Evolutionary conservation across 2,329 filamentous ascomycete species (phyloP), one percentile per base, ranked within the genome.

Genomic region (Diaporthe amygdali): DNA sequence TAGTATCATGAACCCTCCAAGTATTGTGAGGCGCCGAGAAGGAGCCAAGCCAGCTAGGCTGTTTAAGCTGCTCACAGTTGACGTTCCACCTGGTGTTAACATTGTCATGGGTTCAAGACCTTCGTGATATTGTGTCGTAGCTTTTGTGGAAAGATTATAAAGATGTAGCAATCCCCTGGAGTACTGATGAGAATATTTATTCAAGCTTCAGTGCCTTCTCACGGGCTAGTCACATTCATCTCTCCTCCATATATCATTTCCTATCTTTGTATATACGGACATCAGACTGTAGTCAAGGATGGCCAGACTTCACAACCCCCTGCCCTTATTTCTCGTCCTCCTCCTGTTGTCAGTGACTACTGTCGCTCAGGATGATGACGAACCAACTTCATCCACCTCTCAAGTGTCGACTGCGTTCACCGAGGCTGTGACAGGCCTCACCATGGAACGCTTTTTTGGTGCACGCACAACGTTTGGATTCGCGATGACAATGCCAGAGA

Each of bases 401-500:
- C 41, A 63, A 30, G 20, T 47, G 2, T 63, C 59, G 10, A 63
- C 59, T 0, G 69, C 77, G 27, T 81, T 81, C 71, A 76, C 75
- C 32, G 81, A 83, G 54, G 77, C 78, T 20, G 66, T 73, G 6
- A 82, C 80, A 0, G 79, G 79, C 12, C 78, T 83, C 37, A 71
- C 73, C 0, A 81, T 83, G 75, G 78, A 83, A 74, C 77, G 79
- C 25, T 83, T 83, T 75, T 80, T 83, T 69, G 81, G 82, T 39
- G 79, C 82, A 32, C 69, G 76, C 25, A 82, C 82, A 1, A 78
- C 78, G 27, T 85, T 81, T 72, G 79, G 73, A 10, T 81, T 86
- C 59, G 84, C 81, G 71, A 79, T 87, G 56, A 83, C 84, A 7
- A 79, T 87, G 1, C 84, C 84, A 4, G 76, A 81, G 52, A 78